A percentile compares a stretch with the other conserved stretches of the same genome.
These are phyloP conservation scores for Clarireedia hainanense DNA, from an alignment of 2,329 filamentous ascomycete genomes.

Conservation along the genomic window DNA sequence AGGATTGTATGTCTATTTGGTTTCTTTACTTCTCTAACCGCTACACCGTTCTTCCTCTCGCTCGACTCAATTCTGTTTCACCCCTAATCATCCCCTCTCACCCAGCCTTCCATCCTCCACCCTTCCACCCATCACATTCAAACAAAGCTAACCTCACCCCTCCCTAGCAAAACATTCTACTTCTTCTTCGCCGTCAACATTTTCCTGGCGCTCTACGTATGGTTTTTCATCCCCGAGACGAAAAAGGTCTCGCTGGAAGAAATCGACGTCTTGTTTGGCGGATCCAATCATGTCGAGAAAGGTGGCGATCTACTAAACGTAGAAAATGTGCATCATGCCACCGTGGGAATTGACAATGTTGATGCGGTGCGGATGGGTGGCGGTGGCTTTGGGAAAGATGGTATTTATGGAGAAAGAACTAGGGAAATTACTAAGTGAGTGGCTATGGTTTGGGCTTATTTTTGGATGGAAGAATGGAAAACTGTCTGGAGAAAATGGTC, in stretches of 20 bases:
- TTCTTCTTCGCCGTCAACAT: conserved; percentile 51
- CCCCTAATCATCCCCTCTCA: neutral
- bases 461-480: neutral
- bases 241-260: conserved; percentile 57
- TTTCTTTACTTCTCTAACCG: neutral
- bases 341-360: neutral
- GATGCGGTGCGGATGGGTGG: neutral
- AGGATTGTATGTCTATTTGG: neutral
- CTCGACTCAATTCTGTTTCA: too few relatives aligned
- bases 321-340: neutral
- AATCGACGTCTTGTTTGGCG: conserved; percentile 54
- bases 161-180: conserved; percentile 33
- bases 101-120: too few relatives aligned
- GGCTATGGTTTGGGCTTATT: neutral
- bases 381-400: neutral
- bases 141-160: neutral
- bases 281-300: conserved; percentile 5
- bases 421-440: neutral
- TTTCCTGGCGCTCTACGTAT: conserved; percentile 46
- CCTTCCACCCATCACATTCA: neutral
- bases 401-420: neutral
- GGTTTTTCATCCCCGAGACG: conserved; percentile 57
- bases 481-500: neutral
- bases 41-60: too few relatives aligned
- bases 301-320: neutral